Base-by-base conservation (phyloP, 2,329 filamentous ascomycete species). In the Neonectria neomacrospora region DNA sequence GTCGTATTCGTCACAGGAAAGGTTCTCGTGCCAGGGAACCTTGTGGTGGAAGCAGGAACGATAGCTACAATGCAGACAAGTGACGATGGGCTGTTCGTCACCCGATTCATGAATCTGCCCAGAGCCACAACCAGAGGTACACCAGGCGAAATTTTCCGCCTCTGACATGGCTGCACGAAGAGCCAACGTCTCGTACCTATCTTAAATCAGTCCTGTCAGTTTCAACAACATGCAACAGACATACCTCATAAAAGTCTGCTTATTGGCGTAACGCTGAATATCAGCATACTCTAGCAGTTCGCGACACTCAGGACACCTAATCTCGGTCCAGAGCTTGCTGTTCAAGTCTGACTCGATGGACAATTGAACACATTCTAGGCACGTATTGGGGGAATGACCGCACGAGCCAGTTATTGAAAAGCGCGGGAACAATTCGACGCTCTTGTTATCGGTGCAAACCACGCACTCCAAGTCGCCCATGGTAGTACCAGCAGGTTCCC, bases 261-360 rank as follows among this genome's bases (percentile, higher is more conserved):
- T 53, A 16, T 82, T 78, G 2, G 85, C 83, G 56, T 80, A 81
- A 0, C 75, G 74, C 61, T 80, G 77, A 3, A 88, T 77, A 18
- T 84, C 81, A 16, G 75, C 71, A 64, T 83, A 81, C 9, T 76
- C 68, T 2, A 89, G 74, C 0, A 70, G 66, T 26, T 74, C 75
- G 3, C 77, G 68, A 65, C 86, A 89, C 53, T 85, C 81, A 0
- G 85, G 85, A 54, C 86, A 89, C 47, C 75, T 76, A 42, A 88
- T 80, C 10, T 82, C 77, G 34, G 81, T 79, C 80, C 81, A 83
- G 2, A 77, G 60, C 22, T 75, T 77, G 64, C 51, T 73, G 30
- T 69, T 69, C 14, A 81, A 51, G 50, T 79, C 77, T 2, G 74
- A 72, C 23, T 68, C 68, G 39, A 81, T 79, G 2, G 75, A 79